Percentiles rank a stretch among this genome's conserved stretches.
phyloP scores from a whole-genome alignment of 2,329 filamentous ascomycete species.

The Tolypocladium pustulatum region DNA sequence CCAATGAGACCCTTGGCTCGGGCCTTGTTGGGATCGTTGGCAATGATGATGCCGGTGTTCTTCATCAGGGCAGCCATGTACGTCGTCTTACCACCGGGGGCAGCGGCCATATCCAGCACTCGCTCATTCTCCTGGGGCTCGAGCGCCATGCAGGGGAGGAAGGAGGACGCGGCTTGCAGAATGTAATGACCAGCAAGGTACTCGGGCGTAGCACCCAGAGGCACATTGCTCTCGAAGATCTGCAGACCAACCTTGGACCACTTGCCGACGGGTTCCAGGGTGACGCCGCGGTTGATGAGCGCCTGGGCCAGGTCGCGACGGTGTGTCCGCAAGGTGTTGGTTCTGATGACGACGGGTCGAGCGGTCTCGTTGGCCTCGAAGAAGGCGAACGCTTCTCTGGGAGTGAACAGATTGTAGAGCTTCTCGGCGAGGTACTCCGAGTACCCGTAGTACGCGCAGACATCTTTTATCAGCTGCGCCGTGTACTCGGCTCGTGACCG shows the following conservation, averaged over 20 bases:
- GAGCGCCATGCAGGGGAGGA: constrained; percentile 94
- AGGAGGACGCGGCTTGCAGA: constrained; percentile 90
- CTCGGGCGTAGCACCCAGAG: constrained; percentile 89
- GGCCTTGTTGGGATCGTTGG: constrained; percentile 90
- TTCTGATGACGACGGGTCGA: constrained; percentile 88
- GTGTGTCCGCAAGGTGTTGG: constrained; percentile 79
- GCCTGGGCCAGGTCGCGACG: constrained; percentile 77
- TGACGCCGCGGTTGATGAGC: constrained; percentile 91
- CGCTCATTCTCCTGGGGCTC: constrained; percentile 89
- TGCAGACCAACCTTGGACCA: constrained; percentile 98
- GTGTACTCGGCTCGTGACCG: constrained; percentile 84
- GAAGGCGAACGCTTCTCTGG: constrained; percentile 91
- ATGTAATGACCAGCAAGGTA: constrained; percentile 98
- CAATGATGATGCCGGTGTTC: constrained; percentile 91
- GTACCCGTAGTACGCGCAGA: constrained; percentile 96
- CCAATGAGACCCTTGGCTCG: constrained; percentile 95
- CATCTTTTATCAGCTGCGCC: constrained; percentile 75
- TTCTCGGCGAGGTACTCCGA: constrained; percentile 92
- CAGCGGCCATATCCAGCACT: constrained; percentile 54
- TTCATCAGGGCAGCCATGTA: constrained; percentile 57
- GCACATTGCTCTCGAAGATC: constrained; percentile 79
- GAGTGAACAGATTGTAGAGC: constrained; percentile 83
- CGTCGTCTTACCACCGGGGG: constrained; percentile 17
- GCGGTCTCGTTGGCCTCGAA: constrained; percentile 98
- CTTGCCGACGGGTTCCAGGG: constrained; percentile 91